Base-by-base conservation (phyloP, 106 monocot genomes). In the Xerophyta viscosa region DNA sequence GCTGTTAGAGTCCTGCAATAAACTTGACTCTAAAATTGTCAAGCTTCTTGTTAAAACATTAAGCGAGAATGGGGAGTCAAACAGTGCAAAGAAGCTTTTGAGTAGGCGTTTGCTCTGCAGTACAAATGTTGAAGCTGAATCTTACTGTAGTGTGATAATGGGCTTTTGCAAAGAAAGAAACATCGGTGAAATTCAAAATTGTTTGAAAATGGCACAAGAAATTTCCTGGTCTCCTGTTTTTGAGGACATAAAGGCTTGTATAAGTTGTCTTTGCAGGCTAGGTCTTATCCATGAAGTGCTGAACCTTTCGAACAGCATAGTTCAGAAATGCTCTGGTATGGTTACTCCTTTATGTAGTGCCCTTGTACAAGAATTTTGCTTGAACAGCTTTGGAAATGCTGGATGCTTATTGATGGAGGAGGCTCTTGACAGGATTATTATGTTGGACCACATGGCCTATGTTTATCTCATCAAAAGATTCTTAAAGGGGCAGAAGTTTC, bases 381-480 rank as follows among this genome's bases (percentile, higher is more conserved):
- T 41, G 9, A 52, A 29, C 19, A 72, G 71, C 28, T 74, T 63
- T 52, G 51, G 62, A 8, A 70, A 3, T 45, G 44, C 69, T 59
- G 86, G 61, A 29, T 47, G 51, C 68, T 37, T 54, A 52, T 71
- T 79, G 37, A n/a, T 82, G 41, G 77, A 80, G 68, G 77, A 77
- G 29, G 6, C 64, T 20, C 44, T 66, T 43, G 54, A 68, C 22
- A 71, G 39, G 53, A 52, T 25, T 62, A 12, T 57, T 42, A 29
- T 23, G 26, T 52, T 69, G 46, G 61, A 74, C 50, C 45, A 57
- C 20, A 41, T 24, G 47, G 19, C 62, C 25, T 71, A 70, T 57
- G 31, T 64, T 19, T 45, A 58, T 67, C 62, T 86, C 19, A 64
- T 71, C 37, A 53, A 66, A 24, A 73, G 82, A 18, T 68, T 86